phyloP scores from a whole-genome alignment of 148 eudicot genomes.

The Cornus kousa region DNA sequence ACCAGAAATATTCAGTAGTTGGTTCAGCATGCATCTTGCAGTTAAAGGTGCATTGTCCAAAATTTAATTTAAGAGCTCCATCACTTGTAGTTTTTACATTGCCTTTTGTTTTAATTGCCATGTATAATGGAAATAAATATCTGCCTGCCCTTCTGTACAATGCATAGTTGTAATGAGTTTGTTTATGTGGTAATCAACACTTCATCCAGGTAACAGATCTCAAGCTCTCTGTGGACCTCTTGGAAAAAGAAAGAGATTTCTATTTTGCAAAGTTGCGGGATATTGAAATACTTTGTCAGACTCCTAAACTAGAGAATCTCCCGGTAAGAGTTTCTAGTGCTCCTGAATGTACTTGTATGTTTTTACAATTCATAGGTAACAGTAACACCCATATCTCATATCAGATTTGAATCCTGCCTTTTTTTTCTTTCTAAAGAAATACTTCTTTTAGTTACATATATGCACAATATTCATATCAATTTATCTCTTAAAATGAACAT shows the following conservation, averaged over 20 bases:
- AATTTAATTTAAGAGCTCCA: not conserved
- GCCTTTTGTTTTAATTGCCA: not conserved
- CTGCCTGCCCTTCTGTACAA: not conserved
- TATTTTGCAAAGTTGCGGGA: constrained; percentile 84
- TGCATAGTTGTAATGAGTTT: not conserved
- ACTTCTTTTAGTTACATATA: too few relatives aligned
- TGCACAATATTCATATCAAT: not conserved
- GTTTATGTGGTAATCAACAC: not conserved
- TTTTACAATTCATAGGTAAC: too few relatives aligned
- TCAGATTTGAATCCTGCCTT: too few relatives aligned
- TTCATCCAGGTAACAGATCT: constrained; percentile 62
- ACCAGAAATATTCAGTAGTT: not conserved
- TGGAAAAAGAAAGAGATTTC: constrained; percentile 90
- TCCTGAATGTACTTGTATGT: not conserved
- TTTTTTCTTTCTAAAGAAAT: not conserved
- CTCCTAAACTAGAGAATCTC: constrained; percentile 47
- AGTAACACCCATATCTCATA: too few relatives aligned
- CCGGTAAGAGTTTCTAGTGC: constrained; percentile 49
- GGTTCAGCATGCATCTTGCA: not conserved
- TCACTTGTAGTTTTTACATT: not conserved
- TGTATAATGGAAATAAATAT: not conserved
- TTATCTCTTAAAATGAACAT: too few relatives aligned
- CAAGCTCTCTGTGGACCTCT: constrained; percentile 67
- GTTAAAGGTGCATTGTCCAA: not conserved
- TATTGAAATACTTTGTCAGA: constrained; percentile 82